phyloP scores from a whole-genome alignment of 75 land plant species.

The Larix kaempferi region DNA sequence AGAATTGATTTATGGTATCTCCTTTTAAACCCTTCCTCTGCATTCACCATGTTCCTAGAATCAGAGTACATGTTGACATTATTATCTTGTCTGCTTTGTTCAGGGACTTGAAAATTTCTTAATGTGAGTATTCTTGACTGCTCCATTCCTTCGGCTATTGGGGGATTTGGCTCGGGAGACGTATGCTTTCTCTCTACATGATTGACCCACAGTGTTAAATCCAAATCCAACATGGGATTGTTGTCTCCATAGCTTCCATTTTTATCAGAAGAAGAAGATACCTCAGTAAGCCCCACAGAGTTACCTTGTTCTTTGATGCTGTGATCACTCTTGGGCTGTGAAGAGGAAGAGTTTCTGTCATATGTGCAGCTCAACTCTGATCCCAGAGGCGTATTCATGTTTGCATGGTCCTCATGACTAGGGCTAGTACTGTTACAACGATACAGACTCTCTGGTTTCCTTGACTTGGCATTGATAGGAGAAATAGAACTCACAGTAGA shows the following conservation, averaged over 20 bases:
- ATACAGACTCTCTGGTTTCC: neutral
- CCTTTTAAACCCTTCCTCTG: conserved; percentile 4
- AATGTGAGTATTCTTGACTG: neutral
- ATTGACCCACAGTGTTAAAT: conserved; percentile 6
- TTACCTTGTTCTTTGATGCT: neutral
- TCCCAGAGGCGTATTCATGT: conserved; percentile 1
- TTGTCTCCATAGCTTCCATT: neutral
- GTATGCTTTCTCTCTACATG: neutral
- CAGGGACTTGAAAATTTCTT: neutral
- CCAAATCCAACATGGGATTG: conserved; percentile 1
- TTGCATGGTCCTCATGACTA: neutral
- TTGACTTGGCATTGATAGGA: neutral
- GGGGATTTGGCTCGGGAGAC: neutral
- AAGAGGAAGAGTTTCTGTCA: neutral
- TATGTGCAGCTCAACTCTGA: conserved; percentile 10
- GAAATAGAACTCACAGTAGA: neutral
- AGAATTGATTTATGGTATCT: conserved; percentile 1
- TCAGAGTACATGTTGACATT: neutral
- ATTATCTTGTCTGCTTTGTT: no score
- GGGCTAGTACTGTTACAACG: neutral
- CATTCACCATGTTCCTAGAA: neutral
- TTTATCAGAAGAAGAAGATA: conserved; percentile 3
- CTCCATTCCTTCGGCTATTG: neutral
- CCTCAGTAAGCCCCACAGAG: neutral
- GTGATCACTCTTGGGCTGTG: neutral